Conservation (phyloP, 1,284 basidiomycete genomes). For the Bondarzewia mesenterica region DNA sequence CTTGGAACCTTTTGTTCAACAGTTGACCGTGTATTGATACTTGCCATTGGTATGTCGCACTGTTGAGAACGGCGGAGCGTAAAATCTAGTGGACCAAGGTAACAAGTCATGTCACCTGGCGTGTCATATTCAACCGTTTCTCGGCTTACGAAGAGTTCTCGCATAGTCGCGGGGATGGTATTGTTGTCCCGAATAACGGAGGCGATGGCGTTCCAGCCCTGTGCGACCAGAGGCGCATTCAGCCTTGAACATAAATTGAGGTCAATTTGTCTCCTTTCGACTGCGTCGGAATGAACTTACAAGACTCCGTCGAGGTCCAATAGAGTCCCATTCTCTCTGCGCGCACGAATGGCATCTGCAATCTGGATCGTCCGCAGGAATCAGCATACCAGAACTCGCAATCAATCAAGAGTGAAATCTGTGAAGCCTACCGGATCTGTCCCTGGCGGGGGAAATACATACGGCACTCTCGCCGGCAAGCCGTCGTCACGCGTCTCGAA, state of each 20-base stretch:
- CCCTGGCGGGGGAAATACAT: constrained; percentile 18
- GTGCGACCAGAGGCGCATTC: constrained; percentile 18
- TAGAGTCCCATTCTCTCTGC: constrained; percentile 14
- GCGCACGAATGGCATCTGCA: constrained; percentile 15
- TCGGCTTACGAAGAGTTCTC: constrained; percentile 21
- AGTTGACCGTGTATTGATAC: neutral
- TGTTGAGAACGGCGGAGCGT: constrained; percentile 19
- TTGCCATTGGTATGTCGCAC: constrained; percentile 20
- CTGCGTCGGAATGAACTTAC: constrained; percentile 3
- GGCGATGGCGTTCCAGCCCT: constrained; percentile 17
- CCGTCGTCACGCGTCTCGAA: constrained; percentile 16
- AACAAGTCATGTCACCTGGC: neutral
- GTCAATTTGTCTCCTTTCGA: neutral
- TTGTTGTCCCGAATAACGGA: constrained; percentile 17
- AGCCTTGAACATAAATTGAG: constrained; percentile 9
- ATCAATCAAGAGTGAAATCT: no score
- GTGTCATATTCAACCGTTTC: no score
- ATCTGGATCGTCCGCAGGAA: no score
- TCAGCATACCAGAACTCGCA: no score
- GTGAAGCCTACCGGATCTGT: constrained; percentile 13
- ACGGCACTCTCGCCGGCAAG: constrained; percentile 19
- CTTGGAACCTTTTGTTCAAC: neutral
- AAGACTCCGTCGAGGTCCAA: constrained; percentile 18
- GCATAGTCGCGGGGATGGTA: constrained; percentile 18
- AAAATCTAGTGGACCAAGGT: constrained; percentile 14